These are phyloP conservation scores for Cenchrus fungigraminus DNA, from an alignment of 176 grass and related monocot genomes.

Conservation along the genomic window DNA sequence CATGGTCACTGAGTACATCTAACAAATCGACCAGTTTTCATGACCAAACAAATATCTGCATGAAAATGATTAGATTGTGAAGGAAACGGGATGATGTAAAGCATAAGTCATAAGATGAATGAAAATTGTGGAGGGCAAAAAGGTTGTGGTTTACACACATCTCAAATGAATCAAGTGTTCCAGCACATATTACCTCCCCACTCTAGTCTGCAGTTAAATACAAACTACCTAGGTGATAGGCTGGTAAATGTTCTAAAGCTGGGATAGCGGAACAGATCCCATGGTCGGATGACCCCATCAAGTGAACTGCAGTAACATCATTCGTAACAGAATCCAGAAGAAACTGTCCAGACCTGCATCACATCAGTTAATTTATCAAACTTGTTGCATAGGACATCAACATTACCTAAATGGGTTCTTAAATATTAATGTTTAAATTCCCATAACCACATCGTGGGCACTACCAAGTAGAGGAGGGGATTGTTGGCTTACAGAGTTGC, in stretches of 20 bases:
- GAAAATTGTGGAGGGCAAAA: neutral
- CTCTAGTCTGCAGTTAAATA: conserved; percentile 84
- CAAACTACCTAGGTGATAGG: conserved; percentile 84
- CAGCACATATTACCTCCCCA: conserved; percentile 94
- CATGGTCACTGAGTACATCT: conserved; percentile 87
- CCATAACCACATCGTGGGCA: neutral
- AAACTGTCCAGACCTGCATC: conserved; percentile 91
- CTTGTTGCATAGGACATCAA: neutral
- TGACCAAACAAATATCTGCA: conserved; percentile 99
- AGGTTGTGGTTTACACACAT: conserved; percentile 7
- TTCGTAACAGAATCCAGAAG: conserved; percentile 88
- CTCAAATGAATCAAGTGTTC: conserved; percentile 99
- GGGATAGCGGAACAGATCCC: conserved; percentile 94
- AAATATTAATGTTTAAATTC: neutral
- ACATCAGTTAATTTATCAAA: conserved; percentile 12
- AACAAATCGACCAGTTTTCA: conserved; percentile 97
- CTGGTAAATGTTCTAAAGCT: conserved; percentile 92
- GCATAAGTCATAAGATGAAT: neutral
- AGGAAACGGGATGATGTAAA: conserved; percentile 11
- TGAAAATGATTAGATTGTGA: conserved; percentile 5
- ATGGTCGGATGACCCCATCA: conserved; percentile 87
- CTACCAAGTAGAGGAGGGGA: neutral
- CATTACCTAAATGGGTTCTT: neutral
- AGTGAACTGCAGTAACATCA: conserved; percentile 90
- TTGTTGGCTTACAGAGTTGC: too few species aligned